Base-by-base conservation (phyloP, 257 asterid genomes). In the Solanum lycopersicoides region DNA sequence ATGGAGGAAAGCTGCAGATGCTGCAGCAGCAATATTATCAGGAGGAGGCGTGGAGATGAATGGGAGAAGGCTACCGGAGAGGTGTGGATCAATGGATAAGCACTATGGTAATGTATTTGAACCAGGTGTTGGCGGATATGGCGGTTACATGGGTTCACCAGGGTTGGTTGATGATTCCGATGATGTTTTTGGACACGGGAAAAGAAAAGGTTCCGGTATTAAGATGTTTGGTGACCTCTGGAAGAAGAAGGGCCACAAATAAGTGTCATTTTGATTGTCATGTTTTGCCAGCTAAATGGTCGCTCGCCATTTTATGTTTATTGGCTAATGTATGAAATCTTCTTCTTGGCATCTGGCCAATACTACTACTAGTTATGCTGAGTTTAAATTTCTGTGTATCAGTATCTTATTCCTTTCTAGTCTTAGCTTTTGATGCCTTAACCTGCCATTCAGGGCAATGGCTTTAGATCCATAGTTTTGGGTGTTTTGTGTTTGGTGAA, bases 1-100 rank as follows among this genome's bases (percentile, higher is more conserved):
- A 59, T 97, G 99, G 99, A 91, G 96, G 83, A 97, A 97, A 89
- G 99, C 99, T 41, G 99, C 99, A 1, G 99, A 97, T 89, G 98
- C 98, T 20, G 99, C 99, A 16, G 99, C 99, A 0, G 90, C 96
- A 5, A 90, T 97, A 37, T 88, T 97, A 83, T 94, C 98, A 0
- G 98, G 95, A 21, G 99, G 92, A 18, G 99, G 91, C 8, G 92
- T 91, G 35, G 97, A 94, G 84, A 91, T 89, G 90, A 92, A 89
- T 2, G 97, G 94, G 23, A 92, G 96, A 86, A 90, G 95, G 88
- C 85, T 97, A 76, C 93, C 99, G 0, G 98, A 95, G 88, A 93
- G 99, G 90, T 95, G 98, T 90, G 98, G 98, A 77, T 95, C 99
- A n/a, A 96, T 95, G 99, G 98, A 94, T 76, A 94, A 94, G 86